phyloP scores from a whole-genome alignment of 163 green algal genomes.

The Chlorella variabilis region DNA sequence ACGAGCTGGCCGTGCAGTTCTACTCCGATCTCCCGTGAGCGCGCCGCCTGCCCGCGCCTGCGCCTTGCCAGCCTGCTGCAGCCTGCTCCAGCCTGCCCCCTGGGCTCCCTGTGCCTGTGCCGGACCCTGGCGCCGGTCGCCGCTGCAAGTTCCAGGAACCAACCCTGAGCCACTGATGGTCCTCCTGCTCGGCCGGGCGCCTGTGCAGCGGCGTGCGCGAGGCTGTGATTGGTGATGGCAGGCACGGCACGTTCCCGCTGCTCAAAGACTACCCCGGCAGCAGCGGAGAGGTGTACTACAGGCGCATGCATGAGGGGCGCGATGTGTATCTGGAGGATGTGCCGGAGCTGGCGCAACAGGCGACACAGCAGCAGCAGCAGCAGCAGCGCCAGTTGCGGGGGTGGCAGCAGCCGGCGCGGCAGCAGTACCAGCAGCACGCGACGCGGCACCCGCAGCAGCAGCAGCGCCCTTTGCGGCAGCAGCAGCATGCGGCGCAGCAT shows the following conservation, averaged over 20 bases:
- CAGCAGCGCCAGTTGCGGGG: neutral
- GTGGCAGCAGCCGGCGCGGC: neutral
- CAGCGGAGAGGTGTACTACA: neutral
- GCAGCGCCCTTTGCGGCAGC: too few species aligned
- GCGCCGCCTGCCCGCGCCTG: too few species aligned
- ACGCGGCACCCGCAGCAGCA: neutral
- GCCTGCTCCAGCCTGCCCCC: too few species aligned
- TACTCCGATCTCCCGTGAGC: neutral
- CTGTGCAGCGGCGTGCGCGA: neutral
- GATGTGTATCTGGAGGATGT: neutral
- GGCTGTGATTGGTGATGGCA: conserved; percentile 11
- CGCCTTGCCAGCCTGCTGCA: too few species aligned
- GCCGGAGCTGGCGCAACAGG: conserved; percentile 1
- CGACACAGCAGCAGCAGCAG: neutral
- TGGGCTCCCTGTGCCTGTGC: too few species aligned
- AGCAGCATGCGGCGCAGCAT: too few species aligned
- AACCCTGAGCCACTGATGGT: too few species aligned
- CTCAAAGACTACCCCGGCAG: neutral
- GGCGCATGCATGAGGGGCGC: neutral
- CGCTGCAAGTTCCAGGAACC: too few species aligned
- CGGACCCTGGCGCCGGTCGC: too few species aligned
- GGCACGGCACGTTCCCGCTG: conserved; percentile 17
- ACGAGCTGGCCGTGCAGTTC: neutral
- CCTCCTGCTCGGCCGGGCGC: too few species aligned
- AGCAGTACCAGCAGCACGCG: neutral